phyloP scores from a whole-genome alignment of 2,329 filamentous ascomycete genomes.

The Sporothrix curviconia region DNA sequence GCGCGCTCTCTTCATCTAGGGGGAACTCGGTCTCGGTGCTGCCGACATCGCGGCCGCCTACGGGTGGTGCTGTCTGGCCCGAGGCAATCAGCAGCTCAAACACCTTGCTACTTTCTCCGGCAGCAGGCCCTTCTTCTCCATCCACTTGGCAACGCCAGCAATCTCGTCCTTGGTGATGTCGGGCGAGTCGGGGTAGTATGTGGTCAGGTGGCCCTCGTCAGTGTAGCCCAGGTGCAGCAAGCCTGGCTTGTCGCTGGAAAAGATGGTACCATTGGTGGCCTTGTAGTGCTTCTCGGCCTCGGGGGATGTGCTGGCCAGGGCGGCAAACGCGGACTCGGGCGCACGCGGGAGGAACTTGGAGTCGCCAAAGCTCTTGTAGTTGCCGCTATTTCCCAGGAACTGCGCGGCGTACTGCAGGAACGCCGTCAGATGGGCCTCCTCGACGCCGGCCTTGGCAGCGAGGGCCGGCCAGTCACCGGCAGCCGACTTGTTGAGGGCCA shows the following conservation, averaged over 20 bases:
- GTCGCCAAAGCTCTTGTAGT: constrained; percentile 84
- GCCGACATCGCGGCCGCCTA: constrained; percentile 56
- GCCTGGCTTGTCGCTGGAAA: constrained; percentile 56
- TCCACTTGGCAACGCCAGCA: constrained; percentile 61
- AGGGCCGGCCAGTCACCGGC: constrained; percentile 66
- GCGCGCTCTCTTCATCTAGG: constrained; percentile 51
- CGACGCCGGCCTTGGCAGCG: constrained; percentile 57
- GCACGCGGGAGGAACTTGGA: constrained; percentile 75
- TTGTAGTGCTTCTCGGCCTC: constrained; percentile 60
- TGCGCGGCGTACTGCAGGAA: constrained; percentile 74
- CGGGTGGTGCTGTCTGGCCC: constrained; percentile 52
- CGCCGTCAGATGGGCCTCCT: constrained; percentile 54
- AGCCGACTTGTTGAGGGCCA: constrained; percentile 60
- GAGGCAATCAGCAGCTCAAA: constrained; percentile 74
- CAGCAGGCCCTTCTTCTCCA: constrained; percentile 61
- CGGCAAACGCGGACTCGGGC: constrained; percentile 54
- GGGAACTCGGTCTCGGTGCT: constrained; percentile 58
- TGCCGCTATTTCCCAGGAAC: constrained; percentile 74
- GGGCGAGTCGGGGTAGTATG: constrained; percentile 73
- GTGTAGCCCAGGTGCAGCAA: constrained; percentile 71
- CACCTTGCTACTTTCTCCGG: constrained; percentile 57
- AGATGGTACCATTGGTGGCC: constrained; percentile 65
- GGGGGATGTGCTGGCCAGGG: constrained; percentile 54
- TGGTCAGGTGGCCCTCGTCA: constrained; percentile 69
- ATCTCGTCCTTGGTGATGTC: constrained; percentile 71